Base-by-base conservation (phyloP, 768 basidiomycete genomes). In the Termitomyces sp. region DNA sequence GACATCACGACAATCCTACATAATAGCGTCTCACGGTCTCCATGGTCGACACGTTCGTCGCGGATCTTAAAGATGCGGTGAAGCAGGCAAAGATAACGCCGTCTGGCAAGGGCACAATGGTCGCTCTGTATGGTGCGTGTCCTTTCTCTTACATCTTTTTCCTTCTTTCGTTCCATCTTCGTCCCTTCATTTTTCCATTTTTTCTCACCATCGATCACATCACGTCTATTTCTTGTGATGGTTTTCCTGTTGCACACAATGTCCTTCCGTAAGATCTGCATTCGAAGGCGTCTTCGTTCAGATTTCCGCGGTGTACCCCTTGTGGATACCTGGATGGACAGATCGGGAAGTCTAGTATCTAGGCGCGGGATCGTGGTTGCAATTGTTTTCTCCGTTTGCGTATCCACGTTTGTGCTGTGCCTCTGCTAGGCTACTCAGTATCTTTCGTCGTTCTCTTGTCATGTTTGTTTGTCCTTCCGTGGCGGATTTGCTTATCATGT, bases 61-160 rank as follows among this genome's bases (percentile, higher is more conserved):
- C 82, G 14, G 96, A 98, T 66, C 78, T 99, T 62, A 89, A 88
- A 67, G 86, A 86, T 47, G 79, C 86, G 0, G 84, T 99, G 7
- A 73, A 76, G 44, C 86, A 90, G 56, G 88, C 92, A 22, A 91
- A 87, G 69, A 57, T 74, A 30, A 72, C 76, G 18, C 86, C 90
- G 0, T 75, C 77, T 32, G 88, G 88, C 6, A 83, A 87, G 66
- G 96, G 96, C 8, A 84, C 84, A 32, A 95, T 98, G 94, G 93
- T 97, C 4, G 81, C 88, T 14, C 69, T 98, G 13, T 98, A 97
- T 67, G 95, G 95, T 95, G 58, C 55, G 84, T 76, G 13, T 37
- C 43, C 13, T 27, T 44, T 30, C 27, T n/a, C 22, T 20, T 50
- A 30, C 32, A 6, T 50, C 13, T 9, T 42, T n/a, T 27, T 30